These are phyloP conservation scores for Kazachstania africana DNA, from an alignment of 805 yeast genomes.

Conservation along the genomic window DNA sequence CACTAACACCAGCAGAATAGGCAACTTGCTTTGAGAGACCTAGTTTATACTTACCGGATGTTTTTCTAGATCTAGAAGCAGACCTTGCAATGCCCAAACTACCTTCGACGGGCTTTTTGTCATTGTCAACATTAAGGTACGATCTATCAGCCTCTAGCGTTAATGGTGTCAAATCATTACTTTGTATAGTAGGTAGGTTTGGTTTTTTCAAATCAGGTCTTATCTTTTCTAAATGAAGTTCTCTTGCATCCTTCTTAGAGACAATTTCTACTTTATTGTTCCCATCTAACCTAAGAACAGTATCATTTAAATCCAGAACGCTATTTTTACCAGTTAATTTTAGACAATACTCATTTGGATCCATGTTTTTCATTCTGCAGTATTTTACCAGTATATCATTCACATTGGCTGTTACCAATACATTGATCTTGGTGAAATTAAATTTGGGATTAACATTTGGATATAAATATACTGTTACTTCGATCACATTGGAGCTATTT, in stretches of 20 bases:
- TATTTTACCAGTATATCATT: constrained; percentile 29
- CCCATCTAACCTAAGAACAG: constrained; percentile 32
- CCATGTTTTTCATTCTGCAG: constrained; percentile 26
- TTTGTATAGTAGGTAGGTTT: constrained; percentile 24
- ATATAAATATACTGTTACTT: constrained; percentile 24
- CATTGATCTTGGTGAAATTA: constrained; percentile 21
- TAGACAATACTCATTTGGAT: constrained; percentile 27
- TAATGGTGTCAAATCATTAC: constrained; percentile 25
- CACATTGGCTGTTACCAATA: constrained; percentile 25
- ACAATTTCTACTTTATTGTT: constrained; percentile 31
- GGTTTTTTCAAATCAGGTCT: constrained; percentile 21
- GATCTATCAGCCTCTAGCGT: constrained; percentile 18
- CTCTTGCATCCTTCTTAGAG: constrained; percentile 32
- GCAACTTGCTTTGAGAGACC: constrained; percentile 11
- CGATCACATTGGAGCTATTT: constrained; percentile 18
- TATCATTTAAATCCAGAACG: constrained; percentile 28
- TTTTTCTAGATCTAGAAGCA: constrained; percentile 7
- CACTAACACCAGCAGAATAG: constrained; percentile 7
- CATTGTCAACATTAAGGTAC: constrained; percentile 12
- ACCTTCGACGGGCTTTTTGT: not conserved
- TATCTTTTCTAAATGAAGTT: constrained; percentile 23
- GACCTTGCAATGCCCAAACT: constrained; percentile 2
- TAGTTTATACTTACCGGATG: constrained; percentile 14
- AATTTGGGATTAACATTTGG: constrained; percentile 24
- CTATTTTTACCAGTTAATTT: constrained; percentile 25